These are phyloP conservation scores for Fusarium falciforme DNA, from an alignment of 2,329 filamentous ascomycete genomes.

Conservation along the genomic window DNA sequence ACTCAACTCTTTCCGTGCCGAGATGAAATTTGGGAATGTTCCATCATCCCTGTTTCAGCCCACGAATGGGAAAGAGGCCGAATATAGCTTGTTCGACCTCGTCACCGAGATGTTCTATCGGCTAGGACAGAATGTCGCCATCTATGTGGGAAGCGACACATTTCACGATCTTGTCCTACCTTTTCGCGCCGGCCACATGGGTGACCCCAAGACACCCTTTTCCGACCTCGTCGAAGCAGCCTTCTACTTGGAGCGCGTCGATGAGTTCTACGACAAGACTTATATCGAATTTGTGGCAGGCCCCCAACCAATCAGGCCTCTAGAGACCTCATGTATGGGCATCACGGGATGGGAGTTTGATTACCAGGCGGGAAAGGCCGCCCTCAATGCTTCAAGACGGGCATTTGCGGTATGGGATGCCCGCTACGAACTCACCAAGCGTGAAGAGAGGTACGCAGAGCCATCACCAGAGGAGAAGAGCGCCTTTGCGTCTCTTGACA, in stretches of 20 bases:
- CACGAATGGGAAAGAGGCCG: neutral
- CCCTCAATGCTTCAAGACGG: neutral
- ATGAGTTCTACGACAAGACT: neutral
- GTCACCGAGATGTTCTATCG: conserved; percentile 29
- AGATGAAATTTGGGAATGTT: neutral
- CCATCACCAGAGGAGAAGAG: neutral
- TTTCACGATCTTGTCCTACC: conserved; percentile 26
- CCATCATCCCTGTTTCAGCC: neutral
- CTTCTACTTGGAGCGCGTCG: neutral
- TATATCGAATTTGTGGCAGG: neutral
- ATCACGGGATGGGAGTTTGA: neutral
- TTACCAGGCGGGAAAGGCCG: neutral
- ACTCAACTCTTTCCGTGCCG: conserved; percentile 10
- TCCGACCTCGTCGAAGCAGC: conserved; percentile 12
- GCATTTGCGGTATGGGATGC: neutral
- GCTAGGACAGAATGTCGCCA: conserved; percentile 24
- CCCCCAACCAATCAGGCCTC: neutral
- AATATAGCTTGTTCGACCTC: conserved; percentile 6
- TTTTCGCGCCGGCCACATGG: neutral
- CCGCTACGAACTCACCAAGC: neutral
- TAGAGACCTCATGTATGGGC: neutral
- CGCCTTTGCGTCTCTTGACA: neutral
- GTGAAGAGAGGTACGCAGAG: neutral
- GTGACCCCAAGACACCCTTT: conserved; percentile 19
- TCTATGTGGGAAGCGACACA: conserved; percentile 27